A percentile compares a stretch with the other conserved stretches of the same genome.
Conservation (phyloP, 495 filamentous ascomycete genomes). For the Penicillium coprophilum region DNA sequence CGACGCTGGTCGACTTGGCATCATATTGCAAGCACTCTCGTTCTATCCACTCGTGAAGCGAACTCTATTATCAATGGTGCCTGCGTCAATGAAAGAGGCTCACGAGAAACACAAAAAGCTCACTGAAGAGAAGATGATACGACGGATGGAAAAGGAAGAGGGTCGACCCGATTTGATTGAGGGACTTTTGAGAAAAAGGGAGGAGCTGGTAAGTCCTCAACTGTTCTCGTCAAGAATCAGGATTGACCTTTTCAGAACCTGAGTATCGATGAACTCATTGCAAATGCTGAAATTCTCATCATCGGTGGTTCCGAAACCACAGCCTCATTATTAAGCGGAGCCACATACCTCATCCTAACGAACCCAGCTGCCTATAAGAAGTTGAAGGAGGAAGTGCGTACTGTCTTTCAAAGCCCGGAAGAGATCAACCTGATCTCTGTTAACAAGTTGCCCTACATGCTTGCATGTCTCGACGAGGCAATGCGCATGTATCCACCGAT, state of each 20-base stretch:
- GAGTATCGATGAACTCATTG: slow-evolving; percentile 36
- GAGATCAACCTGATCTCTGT: slow-evolving; percentile 55
- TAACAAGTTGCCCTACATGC: slow-evolving; percentile 50
- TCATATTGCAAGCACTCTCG: slow-evolving; percentile 33
- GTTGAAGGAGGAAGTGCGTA: slow-evolving; percentile 52
- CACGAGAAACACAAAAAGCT: slow-evolving; percentile 36
- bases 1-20: slow-evolving; percentile 28
- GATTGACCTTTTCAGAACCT: slow-evolving; percentile 29
- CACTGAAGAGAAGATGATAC: slow-evolving; percentile 38
- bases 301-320: slow-evolving; percentile 63
- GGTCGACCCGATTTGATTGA: slow-evolving; percentile 50
- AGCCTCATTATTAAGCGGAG: slow-evolving; percentile 54
- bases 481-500: slow-evolving; percentile 61
- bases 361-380: slow-evolving; percentile 43
- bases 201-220: slow-evolving; percentile 38
- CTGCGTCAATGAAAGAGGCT: slow-evolving; percentile 25
- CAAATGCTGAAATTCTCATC: slow-evolving; percentile 43
- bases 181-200: slow-evolving; percentile 47
- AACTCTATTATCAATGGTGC: slow-evolving; percentile 14
- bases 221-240: background rate
- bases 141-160: slow-evolving; percentile 39
- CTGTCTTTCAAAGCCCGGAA: slow-evolving; percentile 46
- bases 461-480: slow-evolving; percentile 56
- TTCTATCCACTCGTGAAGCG: slow-evolving; percentile 34
- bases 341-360: slow-evolving; percentile 51